Percentiles rank a stretch among this genome's conserved stretches.
phyloP scores from a whole-genome alignment of 768 basidiomycete genomes.

The Chalciporus sphaerocephalus region DNA sequence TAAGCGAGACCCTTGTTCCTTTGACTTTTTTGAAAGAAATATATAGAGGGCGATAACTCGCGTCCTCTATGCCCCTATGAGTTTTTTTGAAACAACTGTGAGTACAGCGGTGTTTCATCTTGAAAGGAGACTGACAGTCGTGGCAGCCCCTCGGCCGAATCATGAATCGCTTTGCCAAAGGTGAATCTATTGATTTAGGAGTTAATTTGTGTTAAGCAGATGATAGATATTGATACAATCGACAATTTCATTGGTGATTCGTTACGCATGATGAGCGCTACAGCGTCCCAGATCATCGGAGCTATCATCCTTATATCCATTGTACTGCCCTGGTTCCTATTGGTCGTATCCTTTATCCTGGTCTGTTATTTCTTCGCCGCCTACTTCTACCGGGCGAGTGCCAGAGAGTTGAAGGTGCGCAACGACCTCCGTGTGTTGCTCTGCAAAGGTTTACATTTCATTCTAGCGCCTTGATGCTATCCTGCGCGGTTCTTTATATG shows the following conservation, averaged over 20 bases:
- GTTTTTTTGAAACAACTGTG: conserved; percentile 85
- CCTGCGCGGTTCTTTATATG: conserved; percentile 81
- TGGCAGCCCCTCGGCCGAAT: conserved; percentile 75
- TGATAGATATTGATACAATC: conserved; percentile 66
- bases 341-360: conserved; percentile 59
- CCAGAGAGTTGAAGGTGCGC: conserved; percentile 77
- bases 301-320: conserved; percentile 76
- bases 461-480: conserved; percentile 67
- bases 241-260: conserved; percentile 76
- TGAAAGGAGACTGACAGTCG: conserved; percentile 3
- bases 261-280: conserved; percentile 65
- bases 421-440: background rate
- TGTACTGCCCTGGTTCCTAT: conserved; percentile 79
- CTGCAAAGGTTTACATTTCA: conserved; percentile 2
- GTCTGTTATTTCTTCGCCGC: conserved; percentile 67
- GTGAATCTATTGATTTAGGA: conserved; percentile 25
- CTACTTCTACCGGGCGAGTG: conserved; percentile 78
- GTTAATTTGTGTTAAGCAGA: background rate
- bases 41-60: conserved; percentile 56
- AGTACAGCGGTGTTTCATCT: conserved; percentile 9
- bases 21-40: background rate
- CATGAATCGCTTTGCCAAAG: conserved; percentile 87
- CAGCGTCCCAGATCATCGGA: conserved; percentile 62
- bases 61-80: conserved; percentile 83
- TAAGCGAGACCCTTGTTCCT: conserved; percentile 22